Evolutionary conservation across 2,329 filamentous ascomycete species (phyloP).

Genomic region (Aspergillus arachidicola): DNA sequence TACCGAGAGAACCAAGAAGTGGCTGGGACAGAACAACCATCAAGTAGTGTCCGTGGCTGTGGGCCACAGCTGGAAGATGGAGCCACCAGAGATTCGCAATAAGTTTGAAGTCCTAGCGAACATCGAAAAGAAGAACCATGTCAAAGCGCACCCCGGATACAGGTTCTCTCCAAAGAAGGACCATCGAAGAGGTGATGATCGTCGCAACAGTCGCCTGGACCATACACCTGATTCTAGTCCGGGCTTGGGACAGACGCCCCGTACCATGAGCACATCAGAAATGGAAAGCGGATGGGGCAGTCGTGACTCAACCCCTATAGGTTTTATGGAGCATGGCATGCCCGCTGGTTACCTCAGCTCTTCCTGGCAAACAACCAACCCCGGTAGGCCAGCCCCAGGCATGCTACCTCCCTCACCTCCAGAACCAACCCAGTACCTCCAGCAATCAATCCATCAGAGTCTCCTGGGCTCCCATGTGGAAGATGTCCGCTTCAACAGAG

Average conservation of each 20-base stretch:
- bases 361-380: constrained; percentile 56
- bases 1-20: constrained; percentile 80
- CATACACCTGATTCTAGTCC: constrained; percentile 23
- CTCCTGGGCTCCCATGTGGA: constrained; percentile 41
- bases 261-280: constrained; percentile 31
- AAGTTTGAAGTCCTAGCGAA: constrained; percentile 78
- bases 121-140: constrained; percentile 81
- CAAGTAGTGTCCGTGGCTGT: constrained; percentile 89
- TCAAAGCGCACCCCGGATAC: constrained; percentile 83
- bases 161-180: constrained; percentile 74
- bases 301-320: constrained; percentile 40
- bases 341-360: constrained; percentile 43
- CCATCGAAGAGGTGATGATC: constrained; percentile 59
- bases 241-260: constrained; percentile 21
- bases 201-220: constrained; percentile 32
- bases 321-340: constrained; percentile 28
- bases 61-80: constrained; percentile 81
- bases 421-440: constrained; percentile 55
- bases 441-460: constrained; percentile 50
- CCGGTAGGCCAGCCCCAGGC: constrained; percentile 51
- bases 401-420: constrained; percentile 48
- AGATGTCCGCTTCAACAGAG: constrained; percentile 49
- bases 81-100: constrained; percentile 70
- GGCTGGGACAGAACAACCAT: constrained; percentile 85
- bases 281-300: constrained; percentile 32